phyloP scores from a whole-genome alignment of 305 asterid species.

The Salvia sclarea region DNA sequence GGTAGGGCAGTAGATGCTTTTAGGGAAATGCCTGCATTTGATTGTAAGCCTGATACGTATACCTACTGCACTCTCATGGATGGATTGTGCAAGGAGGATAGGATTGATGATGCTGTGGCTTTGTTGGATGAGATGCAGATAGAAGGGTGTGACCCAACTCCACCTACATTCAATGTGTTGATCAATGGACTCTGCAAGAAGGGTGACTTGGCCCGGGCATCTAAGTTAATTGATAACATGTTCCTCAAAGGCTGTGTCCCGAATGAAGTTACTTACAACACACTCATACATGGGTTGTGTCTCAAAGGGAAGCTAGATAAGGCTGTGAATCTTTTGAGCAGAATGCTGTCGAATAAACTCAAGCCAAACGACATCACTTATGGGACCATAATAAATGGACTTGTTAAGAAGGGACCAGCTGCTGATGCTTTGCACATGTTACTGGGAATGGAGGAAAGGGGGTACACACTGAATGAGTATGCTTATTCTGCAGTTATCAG shows the following conservation, averaged over 20 bases:
- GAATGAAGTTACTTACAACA: constrained; percentile 88
- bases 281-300: constrained; percentile 86
- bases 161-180: constrained; percentile 71
- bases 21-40: constrained; percentile 63
- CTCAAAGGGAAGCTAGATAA: constrained; percentile 81
- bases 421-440: constrained; percentile 60
- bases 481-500: constrained; percentile 73
- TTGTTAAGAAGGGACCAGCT: constrained; percentile 70
- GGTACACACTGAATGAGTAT: constrained; percentile 56
- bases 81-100: constrained; percentile 81
- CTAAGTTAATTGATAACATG: constrained; percentile 84
- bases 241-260: constrained; percentile 86
- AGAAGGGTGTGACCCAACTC: constrained; percentile 75
- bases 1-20: constrained; percentile 63
- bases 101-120: constrained; percentile 82
- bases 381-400: constrained; percentile 81
- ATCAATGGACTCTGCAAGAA: constrained; percentile 82
- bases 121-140: constrained; percentile 95
- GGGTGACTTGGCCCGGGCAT: constrained; percentile 80
- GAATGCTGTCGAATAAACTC: constrained; percentile 67
- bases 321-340: constrained; percentile 68
- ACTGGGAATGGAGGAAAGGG: constrained; percentile 73
- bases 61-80: constrained; percentile 97
- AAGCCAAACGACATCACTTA: constrained; percentile 76
- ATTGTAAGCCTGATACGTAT: constrained; percentile 68